Evolutionary conservation across 352 stramenopile genomes (phyloP).

Genomic region (Pythium scleroteichum): DNA sequence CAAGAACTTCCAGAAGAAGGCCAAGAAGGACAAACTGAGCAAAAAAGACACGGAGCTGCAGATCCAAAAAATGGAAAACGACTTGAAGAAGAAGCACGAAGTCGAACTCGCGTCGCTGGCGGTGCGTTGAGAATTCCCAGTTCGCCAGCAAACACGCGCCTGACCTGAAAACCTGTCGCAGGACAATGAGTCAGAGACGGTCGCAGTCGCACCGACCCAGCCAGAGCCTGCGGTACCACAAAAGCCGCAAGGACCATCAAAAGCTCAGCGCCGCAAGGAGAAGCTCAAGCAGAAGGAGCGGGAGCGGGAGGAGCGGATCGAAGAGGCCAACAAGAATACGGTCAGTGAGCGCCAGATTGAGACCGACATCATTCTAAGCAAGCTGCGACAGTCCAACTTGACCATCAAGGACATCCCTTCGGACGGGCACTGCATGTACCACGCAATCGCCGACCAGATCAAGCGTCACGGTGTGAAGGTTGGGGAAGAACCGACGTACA

Average conservation of each 20-base stretch:
- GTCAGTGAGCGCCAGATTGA: constrained; percentile 85
- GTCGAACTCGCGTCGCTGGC: constrained; percentile 44
- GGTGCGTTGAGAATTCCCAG: constrained; percentile 5
- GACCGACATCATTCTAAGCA: constrained; percentile 62
- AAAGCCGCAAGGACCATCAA: constrained; percentile 46
- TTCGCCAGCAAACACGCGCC: no score
- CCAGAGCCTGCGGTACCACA: constrained; percentile 10
- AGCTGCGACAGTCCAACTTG: constrained; percentile 55
- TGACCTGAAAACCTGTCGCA: constrained; percentile 1
- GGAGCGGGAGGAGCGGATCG: constrained; percentile 70
- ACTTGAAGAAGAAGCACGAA: constrained; percentile 57
- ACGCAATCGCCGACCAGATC: constrained; percentile 93
- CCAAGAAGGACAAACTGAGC: constrained; percentile 78
- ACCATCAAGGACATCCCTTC: constrained; percentile 93
- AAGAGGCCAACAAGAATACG: constrained; percentile 76
- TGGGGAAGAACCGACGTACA: constrained; percentile 44
- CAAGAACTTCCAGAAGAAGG: constrained; percentile 84
- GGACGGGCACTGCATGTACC: constrained; percentile 98
- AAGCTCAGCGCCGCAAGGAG: constrained; percentile 75
- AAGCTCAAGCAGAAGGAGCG: constrained; percentile 79
- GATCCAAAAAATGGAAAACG: constrained; percentile 55
- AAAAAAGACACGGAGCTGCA: constrained; percentile 75
- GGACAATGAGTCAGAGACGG: constrained; percentile 13
- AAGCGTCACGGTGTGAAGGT: constrained; percentile 46
- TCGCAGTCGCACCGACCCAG: constrained; percentile 1